Evolutionary conservation across 768 basidiomycete species (phyloP).

Genomic region (Amanita jacksonii): DNA sequence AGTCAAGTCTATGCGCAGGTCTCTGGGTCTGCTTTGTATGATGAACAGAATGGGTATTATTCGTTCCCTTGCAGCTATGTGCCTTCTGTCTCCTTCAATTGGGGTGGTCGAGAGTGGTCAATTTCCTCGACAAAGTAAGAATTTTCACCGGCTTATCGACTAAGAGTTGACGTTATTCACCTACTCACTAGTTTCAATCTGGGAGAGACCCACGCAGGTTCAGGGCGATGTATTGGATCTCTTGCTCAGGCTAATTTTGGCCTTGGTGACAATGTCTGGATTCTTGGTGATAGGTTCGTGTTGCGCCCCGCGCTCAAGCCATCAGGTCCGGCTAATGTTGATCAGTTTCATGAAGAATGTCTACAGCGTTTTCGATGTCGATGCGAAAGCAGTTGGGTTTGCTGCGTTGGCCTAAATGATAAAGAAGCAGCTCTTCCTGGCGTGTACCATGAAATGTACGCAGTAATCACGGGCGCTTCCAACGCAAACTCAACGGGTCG

Average conservation of each 20-base stretch:
- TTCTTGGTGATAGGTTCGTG: neutral
- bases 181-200: slow-evolving; percentile 5
- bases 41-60: neutral
- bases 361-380: no score
- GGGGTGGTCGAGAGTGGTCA: neutral
- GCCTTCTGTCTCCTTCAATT: neutral
- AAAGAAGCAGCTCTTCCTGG: no score
- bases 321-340: no score
- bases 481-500: no score
- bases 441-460: no score
- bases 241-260: neutral
- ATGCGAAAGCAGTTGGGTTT: no score
- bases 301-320: no score
- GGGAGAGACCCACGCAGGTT: neutral
- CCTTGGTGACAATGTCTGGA: neutral
- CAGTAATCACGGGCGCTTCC: no score
- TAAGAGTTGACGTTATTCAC: neutral
- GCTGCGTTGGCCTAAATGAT: no score
- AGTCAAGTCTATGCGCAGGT: neutral
- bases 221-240: neutral
- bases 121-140: neutral
- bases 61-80: neutral
- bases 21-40: neutral
- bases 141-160: neutral
- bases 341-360: no score